Conservation (phyloP, 345 rosid genomes). For the Corchorus olitorius region DNA sequence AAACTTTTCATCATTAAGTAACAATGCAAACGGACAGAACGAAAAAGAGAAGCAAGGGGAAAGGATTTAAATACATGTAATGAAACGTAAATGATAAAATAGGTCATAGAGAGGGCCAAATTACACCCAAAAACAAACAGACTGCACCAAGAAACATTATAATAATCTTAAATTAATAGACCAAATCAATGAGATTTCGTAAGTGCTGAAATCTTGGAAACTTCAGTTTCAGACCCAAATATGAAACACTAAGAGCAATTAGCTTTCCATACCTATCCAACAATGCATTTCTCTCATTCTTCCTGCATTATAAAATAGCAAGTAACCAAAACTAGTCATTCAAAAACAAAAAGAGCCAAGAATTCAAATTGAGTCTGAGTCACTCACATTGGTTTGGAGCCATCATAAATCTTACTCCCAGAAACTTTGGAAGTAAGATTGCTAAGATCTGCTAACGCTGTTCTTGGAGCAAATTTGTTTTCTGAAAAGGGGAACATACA, state of each 20-base stretch:
- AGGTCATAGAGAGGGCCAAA: background rate
- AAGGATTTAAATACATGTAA: background rate
- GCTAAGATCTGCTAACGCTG: slow-evolving; percentile 77
- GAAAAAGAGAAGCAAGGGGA: background rate
- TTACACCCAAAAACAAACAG: background rate
- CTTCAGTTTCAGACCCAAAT: background rate
- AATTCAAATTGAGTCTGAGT: slow-evolving; percentile 14
- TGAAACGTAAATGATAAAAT: background rate
- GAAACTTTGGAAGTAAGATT: slow-evolving; percentile 41
- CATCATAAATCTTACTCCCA: slow-evolving; percentile 40
- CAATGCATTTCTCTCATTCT: slow-evolving; percentile 26
- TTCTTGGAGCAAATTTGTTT: slow-evolving; percentile 52
- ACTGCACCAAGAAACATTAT: background rate
- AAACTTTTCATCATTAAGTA: slow-evolving; percentile 2
- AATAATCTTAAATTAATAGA: background rate
- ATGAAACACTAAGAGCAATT: background rate
- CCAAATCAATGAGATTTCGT: background rate
- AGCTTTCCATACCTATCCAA: slow-evolving; percentile 30
- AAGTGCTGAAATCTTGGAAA: background rate
- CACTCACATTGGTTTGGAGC: slow-evolving; percentile 59
- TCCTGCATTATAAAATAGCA: slow-evolving; percentile 34
- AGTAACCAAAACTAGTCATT: background rate
- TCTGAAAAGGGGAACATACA: slow-evolving; percentile 35
- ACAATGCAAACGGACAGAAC: background rate
- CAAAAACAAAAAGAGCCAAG: background rate